Conservation (phyloP, 2,329 filamentous ascomycete species). For the Hansfordia pulvinata region DNA sequence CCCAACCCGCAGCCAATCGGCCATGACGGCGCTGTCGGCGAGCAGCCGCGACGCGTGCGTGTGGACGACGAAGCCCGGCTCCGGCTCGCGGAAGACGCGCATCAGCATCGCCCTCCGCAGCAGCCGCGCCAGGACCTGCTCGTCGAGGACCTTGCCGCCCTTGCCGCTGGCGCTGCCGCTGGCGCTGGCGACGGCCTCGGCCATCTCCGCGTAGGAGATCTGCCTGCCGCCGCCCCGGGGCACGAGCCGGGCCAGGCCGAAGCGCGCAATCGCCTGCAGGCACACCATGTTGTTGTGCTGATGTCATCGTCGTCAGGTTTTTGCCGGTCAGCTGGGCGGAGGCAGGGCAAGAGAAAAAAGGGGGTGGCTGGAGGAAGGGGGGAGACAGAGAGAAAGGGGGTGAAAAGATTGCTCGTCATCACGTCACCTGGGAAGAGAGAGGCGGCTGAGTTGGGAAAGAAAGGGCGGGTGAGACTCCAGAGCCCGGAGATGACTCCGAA, state of each 20-base stretch:
- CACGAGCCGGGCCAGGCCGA: conserved; percentile 14
- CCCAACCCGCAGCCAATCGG: conserved; percentile 18
- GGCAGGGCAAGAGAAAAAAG: too few species aligned
- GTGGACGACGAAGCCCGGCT: conserved; percentile 22
- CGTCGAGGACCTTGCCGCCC: conserved; percentile 10
- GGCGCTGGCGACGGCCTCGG: too few species aligned
- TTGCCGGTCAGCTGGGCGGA: too few species aligned
- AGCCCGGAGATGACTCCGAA: too few species aligned
- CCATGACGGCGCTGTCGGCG: conserved; percentile 12
- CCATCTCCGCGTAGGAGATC: conserved; percentile 14
- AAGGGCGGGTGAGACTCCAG: too few species aligned
- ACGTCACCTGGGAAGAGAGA: too few species aligned
- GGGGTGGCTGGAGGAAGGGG: too few species aligned
- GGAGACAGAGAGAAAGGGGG: too few species aligned
- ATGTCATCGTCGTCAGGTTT: too few species aligned
- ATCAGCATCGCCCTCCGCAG: conserved; percentile 24
- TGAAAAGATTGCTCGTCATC: too few species aligned
- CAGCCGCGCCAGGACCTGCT: conserved; percentile 13
- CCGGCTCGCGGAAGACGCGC: conserved; percentile 24
- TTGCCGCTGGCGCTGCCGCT: too few species aligned
- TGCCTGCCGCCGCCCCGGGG: conserved; percentile 10
- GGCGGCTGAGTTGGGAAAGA: too few species aligned
- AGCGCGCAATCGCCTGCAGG: conserved; percentile 16
- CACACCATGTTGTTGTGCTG: conserved; percentile 10
- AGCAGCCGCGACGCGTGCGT: conserved; percentile 19